These are phyloP conservation scores for Cyclocybe cylindracea DNA, from an alignment of 768 basidiomycete genomes.

Conservation along the genomic window DNA sequence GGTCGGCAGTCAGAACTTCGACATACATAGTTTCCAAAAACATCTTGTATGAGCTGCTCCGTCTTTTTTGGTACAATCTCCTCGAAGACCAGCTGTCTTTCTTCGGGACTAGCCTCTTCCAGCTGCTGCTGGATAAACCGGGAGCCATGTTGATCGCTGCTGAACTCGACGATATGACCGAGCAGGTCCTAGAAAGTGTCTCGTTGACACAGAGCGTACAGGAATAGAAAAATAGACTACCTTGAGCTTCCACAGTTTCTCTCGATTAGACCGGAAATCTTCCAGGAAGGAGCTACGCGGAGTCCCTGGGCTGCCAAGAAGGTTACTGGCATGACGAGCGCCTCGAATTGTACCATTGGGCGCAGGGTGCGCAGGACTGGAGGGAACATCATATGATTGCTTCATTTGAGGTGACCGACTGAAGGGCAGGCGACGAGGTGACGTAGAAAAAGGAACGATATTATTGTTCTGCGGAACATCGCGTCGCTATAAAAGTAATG, in stretches of 20 bases:
- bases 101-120: slow-evolving; percentile 59
- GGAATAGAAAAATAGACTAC: slow-evolving; percentile 35
- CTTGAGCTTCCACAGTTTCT: slow-evolving; percentile 78
- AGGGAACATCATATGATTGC: no score
- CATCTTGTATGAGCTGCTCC: slow-evolving; percentile 81
- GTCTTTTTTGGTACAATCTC: slow-evolving; percentile 83
- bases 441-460: no score
- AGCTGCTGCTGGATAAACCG: slow-evolving; percentile 93
- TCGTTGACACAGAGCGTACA: background rate
- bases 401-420: background rate
- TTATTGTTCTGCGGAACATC: no score
- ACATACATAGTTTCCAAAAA: slow-evolving; percentile 95
- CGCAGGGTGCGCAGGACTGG: background rate
- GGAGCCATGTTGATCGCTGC: slow-evolving; percentile 96
- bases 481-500: no score
- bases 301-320: background rate
- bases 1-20: background rate
- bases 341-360: slow-evolving; percentile 27
- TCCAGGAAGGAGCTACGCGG: slow-evolving; percentile 77
- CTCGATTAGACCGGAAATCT: slow-evolving; percentile 81
- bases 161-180: slow-evolving; percentile 88
- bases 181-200: slow-evolving; percentile 67
- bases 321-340: slow-evolving; percentile 45
- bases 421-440: background rate
- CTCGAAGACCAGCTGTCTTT: slow-evolving; percentile 77